Evolutionary conservation across 805 yeast genomes (phyloP), one percentile per base, ranked within the genome.

Genomic region (Wickerhamomyces subpelliculosus): DNA sequence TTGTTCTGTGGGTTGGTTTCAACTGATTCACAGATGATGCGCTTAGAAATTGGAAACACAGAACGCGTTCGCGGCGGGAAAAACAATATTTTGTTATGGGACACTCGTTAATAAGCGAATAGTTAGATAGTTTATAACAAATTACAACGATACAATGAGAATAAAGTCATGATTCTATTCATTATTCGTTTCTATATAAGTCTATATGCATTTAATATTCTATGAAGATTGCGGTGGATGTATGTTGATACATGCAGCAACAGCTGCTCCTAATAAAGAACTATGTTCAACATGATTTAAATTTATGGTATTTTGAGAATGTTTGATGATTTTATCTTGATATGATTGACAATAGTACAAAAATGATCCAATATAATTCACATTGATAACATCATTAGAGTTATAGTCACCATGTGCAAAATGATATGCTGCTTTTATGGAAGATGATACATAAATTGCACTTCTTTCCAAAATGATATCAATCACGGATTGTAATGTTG

Each of bases 281-380:
- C 75, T 70, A 44, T 73, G 62, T 14, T 65, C 67, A 21, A 72
- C 57, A 32, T 62, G 57, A 37, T 54, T 58, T 35, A 74, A 60
- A 18, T 58, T 57, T 13, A 73, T 59, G n/a, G 43, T 38, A 8
- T 60, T 56, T 10, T 65, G 58, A 40, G 59, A 48, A 3, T 49
- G 38, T 21, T 43, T 38, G 4, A 53, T 47, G 20, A 45, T 60
- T 48, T 26, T 53, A 49, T 19, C 61, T 60, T 46, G 59, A 44
- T 36, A 48, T 39, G 47, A 41, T 24, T 52, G 41, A 45, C 73
- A 74, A 45, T 69, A 60, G n/a, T 57, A 53, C 38, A 76, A 54
- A 32, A 75, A 69, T 1, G 77, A 68, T 1, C 82, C 82, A 21
- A 73, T 72, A 46, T 60, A 75, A 10, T 73, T 70, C 17, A 75